Percentiles rank a stretch among this genome's conserved stretches.
These are phyloP conservation scores for Paraconiothyrium sp. DNA, from an alignment of 2,329 filamentous ascomycete species.

Conservation along the genomic window DNA sequence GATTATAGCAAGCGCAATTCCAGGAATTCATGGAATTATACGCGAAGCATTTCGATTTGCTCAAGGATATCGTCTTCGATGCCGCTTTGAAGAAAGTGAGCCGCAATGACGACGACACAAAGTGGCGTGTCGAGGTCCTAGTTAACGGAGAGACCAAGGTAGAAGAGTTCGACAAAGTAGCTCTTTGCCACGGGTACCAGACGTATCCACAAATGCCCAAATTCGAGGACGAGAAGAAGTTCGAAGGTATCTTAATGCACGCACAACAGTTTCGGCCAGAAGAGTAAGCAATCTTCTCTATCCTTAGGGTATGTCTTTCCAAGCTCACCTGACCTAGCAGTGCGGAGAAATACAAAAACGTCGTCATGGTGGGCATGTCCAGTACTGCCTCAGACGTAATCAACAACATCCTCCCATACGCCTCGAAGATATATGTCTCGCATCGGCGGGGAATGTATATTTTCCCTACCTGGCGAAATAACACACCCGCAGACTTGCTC, in stretches of 20 bases:
- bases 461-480: slow-evolving; percentile 45
- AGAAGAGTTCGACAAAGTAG: slow-evolving; percentile 47
- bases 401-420: slow-evolving; percentile 46
- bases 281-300: slow-evolving; percentile 7
- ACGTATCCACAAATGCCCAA: slow-evolving; percentile 48
- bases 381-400: slow-evolving; percentile 52
- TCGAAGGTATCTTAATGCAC: slow-evolving; percentile 54
- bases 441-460: slow-evolving; percentile 53
- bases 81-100: slow-evolving; percentile 42
- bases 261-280: slow-evolving; percentile 23
- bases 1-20: slow-evolving; percentile 28
- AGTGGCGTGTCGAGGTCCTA: slow-evolving; percentile 46
- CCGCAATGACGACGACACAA: slow-evolving; percentile 35
- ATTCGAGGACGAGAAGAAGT: slow-evolving; percentile 49
- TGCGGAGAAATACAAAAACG: slow-evolving; percentile 50
- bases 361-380: slow-evolving; percentile 57
- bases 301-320: background rate
- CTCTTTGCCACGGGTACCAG: slow-evolving; percentile 48
- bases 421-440: slow-evolving; percentile 54
- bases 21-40: slow-evolving; percentile 55
- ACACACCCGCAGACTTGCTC: slow-evolving; percentile 36
- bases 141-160: slow-evolving; percentile 31
- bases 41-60: slow-evolving; percentile 52
- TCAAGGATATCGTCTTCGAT: slow-evolving; percentile 47
- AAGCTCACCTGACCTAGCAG: slow-evolving; percentile 22